Percentiles rank a stretch among this genome's conserved stretches.
Evolutionary conservation across 2,329 filamentous ascomycete genomes (phyloP).

Genomic region (Colletotrichum ledebouriae): DNA sequence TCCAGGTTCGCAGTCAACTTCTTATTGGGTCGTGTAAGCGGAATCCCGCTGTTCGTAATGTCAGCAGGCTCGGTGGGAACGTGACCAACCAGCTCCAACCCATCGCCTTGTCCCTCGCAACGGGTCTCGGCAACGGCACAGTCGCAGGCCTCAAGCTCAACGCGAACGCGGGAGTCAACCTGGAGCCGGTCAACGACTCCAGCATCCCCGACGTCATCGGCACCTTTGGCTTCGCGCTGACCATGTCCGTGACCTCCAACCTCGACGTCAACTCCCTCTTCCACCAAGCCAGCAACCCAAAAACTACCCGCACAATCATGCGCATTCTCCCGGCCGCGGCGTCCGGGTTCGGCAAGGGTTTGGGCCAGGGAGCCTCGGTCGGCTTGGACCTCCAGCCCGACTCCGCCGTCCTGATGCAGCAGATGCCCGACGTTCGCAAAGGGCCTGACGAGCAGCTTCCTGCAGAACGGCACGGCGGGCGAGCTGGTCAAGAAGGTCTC

Average conservation of each 20-base stretch:
- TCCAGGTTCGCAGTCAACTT: constrained; percentile 4
- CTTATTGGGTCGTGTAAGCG: neutral
- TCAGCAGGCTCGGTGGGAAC: constrained; percentile 40
- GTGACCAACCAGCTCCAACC: constrained; percentile 40
- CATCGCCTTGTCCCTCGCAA: constrained; percentile 45
- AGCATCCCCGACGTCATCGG: constrained; percentile 45
- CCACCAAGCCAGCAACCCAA: constrained; percentile 38
- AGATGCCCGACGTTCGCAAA: constrained; percentile 46
- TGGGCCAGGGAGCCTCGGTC: constrained; percentile 47
- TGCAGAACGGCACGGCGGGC: constrained; percentile 49
- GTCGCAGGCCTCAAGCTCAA: constrained; percentile 46
- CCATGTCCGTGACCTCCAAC: constrained; percentile 46
- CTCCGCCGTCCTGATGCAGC: constrained; percentile 35
- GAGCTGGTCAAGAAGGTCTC: constrained; percentile 45
- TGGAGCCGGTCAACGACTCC: constrained; percentile 43
- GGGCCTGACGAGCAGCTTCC: constrained; percentile 50
- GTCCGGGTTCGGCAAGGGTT: constrained; percentile 48
- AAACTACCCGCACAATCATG: constrained; percentile 40
- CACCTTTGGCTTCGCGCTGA: constrained; percentile 49
- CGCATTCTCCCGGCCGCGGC: constrained; percentile 45
- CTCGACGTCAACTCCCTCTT: constrained; percentile 44
- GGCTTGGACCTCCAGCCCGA: constrained; percentile 49
- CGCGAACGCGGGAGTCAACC: constrained; percentile 26
- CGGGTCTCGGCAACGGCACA: constrained; percentile 45
- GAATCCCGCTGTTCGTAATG: constrained; percentile 15